Base-by-base conservation (phyloP, 2,329 filamentous ascomycete genomes). In the Talaromyces sp. region DNA sequence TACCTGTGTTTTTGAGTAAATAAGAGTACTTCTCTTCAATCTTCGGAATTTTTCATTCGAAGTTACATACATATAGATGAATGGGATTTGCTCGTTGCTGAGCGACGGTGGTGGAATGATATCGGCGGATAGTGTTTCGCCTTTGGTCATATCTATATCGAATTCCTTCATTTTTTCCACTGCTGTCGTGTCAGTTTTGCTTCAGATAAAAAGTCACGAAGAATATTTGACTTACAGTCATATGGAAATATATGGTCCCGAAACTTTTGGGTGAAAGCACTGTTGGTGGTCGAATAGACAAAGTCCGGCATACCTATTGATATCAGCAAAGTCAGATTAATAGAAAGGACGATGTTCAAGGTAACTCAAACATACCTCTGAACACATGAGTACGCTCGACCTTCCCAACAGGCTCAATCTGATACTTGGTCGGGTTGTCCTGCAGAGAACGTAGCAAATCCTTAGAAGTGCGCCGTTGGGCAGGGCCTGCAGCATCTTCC, bases 331-430 rank as follows among this genome's bases (percentile, higher is more conserved):
- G 37, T 11, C 1, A 2, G 9, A 40, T 7, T 11, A 9, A 17
- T 1, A 48, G 24, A 6, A n/a, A 1, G 7, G 11, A 8, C 7
- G 16, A 22, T 9, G 9, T 13, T 1, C 11, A 27, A n/a, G 32
- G 16, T n/a, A 14, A n/a, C 3, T 19, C 11, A 9, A n/a, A 48
- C 72, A 57, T 70, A 81, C 86, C 86, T 68, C 93, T 84, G 72
- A 95, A 99, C 33, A 93, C 85, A 77, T 97, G 91, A 1, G 88
- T 94, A 61, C 90, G 85, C 50, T 86, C 84, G 55, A 97, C 83
- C 17, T 85, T 73, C 7, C 91, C 91, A 3, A 92, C 80, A 1
- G 86, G 80, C 61, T 91, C 85, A 27, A 90, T 80, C 4, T 80
- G 74, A 68, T 92, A 93, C 8, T 73, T 81, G 8, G 79, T 81